Base-by-base conservation (phyloP, 2,329 filamentous ascomycete species). In the Phialophora verrucosa region DNA sequence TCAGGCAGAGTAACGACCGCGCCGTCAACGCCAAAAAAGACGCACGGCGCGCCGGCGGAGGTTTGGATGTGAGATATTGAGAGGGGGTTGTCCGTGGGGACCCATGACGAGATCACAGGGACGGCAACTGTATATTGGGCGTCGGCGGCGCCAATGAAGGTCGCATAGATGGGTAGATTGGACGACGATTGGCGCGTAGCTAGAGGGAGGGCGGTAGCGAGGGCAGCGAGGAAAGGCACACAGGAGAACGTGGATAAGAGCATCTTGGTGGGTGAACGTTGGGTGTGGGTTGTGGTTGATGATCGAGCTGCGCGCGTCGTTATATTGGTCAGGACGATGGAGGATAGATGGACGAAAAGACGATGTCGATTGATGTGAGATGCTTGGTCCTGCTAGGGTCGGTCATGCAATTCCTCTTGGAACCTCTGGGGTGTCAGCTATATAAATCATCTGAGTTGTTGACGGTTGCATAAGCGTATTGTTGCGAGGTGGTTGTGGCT, bases 1-100 rank as follows among this genome's bases (percentile, higher is more conserved):
- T 51, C 29, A 4, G 68, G 68, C 23, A 59, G 54, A 23, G 61
- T 49, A 32, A 68, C 49, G 29, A 70, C 66, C 17, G 63, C 60
- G 17, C 68, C 66, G 47, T 70, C 68, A 23, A 68, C 57, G 31
- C 68, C 68, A 56, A 70, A 70, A 50, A 70, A 70, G 38, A 57
- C 61, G 29, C 68, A 70, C 3, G 63, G 60, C 58, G 17, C 58
- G 35, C 63, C 64, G 17, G 63, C 59, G 10, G 49, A n/a, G 53
- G 63, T 63, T 4, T 60, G 55, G 35, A 70, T 67, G 50, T 70
- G 27, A 47, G 29, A 70, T 67, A 55, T 70, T 23, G 59, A 64
- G 44, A 68, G 59, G 11, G 32, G 35, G 35, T 64, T 65, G 56
- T 66, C 62, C 27, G 68, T 70, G 2, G 65, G 61, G n/a, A 66